Evolutionary conservation across 352 stramenopile species (phyloP), one percentile per base, ranked within the genome.

Genomic region (Phytophthora lateralis): DNA sequence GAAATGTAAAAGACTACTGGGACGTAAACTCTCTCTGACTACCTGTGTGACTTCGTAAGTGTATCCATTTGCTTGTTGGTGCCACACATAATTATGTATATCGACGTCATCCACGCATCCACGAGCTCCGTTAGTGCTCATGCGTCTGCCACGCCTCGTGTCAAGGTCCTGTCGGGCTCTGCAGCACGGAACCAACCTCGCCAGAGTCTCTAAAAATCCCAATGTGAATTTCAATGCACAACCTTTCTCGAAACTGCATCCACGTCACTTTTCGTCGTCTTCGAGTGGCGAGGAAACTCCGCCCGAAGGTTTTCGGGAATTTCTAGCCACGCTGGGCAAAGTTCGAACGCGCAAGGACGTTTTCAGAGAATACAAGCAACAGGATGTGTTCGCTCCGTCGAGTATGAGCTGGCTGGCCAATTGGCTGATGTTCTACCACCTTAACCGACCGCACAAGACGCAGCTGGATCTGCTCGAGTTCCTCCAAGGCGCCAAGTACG

Each of bases 341-440:
- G 32, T 69, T 35, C 49, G 42, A 51, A 55, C n/a, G 9, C 60
- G 55, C 10, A 46, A 57, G 24, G 55, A 56, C 34, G 12, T 63
- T 30, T 67, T 66, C 38, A 1, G 34, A 3, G 18, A 54, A 35
- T 74, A 74, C 50, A 48, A 63, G 32, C n/a, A 35, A 9, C 41
- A 65, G 6, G 27, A 55, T 15, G 50, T 70, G 18, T 74, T 70
- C 41, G 48, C 60, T 8, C 54, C 60, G 8, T 63, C 60, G 6
- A 32, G 45, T 18, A 39, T 70, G 54, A 62, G 46, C 44, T 57
- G 48, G 49, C 4, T 70, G 32, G 55, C 32, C 43, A 70, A 69
- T 37, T 62, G 60, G 50, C 21, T 70, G 18, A 60, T 73, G 58
- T 73, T 73, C 35, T 73, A 67, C 68, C 60, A 76, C 35, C 59